Evolutionary conservation across 371 early-diverging fungal species (phyloP), one percentile per base, ranked within the genome.

Genomic region (Mucor sp.): DNA sequence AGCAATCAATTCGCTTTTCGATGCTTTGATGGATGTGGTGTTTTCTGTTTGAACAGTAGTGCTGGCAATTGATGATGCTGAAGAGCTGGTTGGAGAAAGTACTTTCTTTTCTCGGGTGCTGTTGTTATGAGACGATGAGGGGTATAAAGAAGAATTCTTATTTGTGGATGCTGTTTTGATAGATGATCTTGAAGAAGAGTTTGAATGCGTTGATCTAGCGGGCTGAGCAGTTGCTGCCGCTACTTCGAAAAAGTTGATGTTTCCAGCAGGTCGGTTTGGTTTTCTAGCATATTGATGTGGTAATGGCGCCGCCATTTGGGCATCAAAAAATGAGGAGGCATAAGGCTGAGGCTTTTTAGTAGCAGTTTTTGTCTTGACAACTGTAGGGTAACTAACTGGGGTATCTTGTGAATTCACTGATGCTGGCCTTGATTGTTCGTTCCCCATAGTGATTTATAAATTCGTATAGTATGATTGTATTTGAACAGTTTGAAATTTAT

Each of bases 191-290:
- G 63, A 71, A 53, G 60, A 60, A 11, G 69, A 12, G 21, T 50
- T 61, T 48, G 50, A 58, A 33, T 12, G 64, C 12, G 39, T 25
- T 12, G 60, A 39, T 57, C 37, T 55, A 6, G 55, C 25, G 3
- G 74, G 64, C 33, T 66, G 61, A 41, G 50, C 35, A 2, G 74
- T 61, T 2, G 30, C 53, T 23, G 69, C 35, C 6, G 74, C 74
- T 25, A 60, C 53, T 48, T 74, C 74, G 60, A 74, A 74, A 57
- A 58, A 74, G 28, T 74, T 74, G 48, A 65, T n/a, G 17, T 32
- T n/a, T 3, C 30, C 44, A 23, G 65, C 50, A 9, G 64, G 55
- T 60, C 60, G 53, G 33, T 69, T 69, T 14, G 56, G 64, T 19
- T 55, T 60, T 44, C 39, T 23, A 0, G 21, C 33, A 6, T 63